Base-by-base conservation (phyloP, 345 rosid species). In the Citrus glauca region DNA sequence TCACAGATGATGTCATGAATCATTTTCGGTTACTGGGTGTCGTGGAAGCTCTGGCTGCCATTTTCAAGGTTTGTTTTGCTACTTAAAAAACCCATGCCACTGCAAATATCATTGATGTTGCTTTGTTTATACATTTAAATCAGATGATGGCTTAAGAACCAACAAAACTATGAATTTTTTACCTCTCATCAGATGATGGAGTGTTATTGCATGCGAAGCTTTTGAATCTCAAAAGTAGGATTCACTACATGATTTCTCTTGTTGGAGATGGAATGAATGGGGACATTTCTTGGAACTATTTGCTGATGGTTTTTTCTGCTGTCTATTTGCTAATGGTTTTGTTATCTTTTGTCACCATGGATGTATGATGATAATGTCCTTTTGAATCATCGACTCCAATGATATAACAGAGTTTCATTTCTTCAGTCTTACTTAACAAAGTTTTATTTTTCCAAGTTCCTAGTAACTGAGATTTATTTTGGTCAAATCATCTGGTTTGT, bases 1-100 rank as follows among this genome's bases (percentile, higher is more conserved):
- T 75, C 53, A 83, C 72, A 72, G 97, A 91, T 80, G 94, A 90
- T 82, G 84, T 82, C 9, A n/a, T 82, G 72, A 82, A 87, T 69
- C 90, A 91, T 77, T 96, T 96, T 81, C 90, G 78, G 84, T 84
- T 92, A 79, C 87, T 94, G 74, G 99, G 98, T 78, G 95, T 84
- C n/a, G 83, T 91, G 83, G 98, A 92, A 82, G 95, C 98, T 53
- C 77, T 96, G 73, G 94, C 97, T 83, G 88, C 97, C 79, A 89
- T 92, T 83, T 95, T 94, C 80, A 94, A 96, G 99, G 99, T 95
- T 80, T 80, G 68, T 73, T 40, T 80, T 61, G 65, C 60, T 61
- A 60, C 63, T 67, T 69, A 20, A 72, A 37, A 72, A 61, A 63
- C 73, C 66, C 56, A 60, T 69, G 27, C 28, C 13, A 38, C 27